A percentile compares a stretch with the other conserved stretches of the same genome.
Conservation (phyloP, 805 yeast species). For the Yarrowia sp. region DNA sequence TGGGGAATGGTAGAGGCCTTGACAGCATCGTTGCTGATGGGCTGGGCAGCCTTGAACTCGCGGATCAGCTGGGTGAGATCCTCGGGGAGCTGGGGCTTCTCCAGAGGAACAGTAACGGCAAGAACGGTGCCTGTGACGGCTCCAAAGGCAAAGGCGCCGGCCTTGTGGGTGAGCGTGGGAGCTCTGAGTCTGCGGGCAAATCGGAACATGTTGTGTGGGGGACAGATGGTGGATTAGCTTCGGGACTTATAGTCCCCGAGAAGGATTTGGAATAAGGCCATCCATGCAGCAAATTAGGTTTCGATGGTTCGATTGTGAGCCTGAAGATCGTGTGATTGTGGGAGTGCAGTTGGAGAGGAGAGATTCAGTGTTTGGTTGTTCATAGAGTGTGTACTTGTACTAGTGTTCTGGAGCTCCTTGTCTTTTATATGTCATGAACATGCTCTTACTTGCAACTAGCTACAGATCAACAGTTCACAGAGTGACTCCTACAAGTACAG, state of each 20-base stretch:
- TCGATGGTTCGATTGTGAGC: conserved; percentile 9
- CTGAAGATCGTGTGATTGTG: too few species aligned
- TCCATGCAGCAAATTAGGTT: conserved; percentile 11
- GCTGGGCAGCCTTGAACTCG: conserved; percentile 10
- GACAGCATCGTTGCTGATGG: conserved; percentile 10
- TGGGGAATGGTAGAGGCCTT: conserved; percentile 8
- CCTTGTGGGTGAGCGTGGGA: conserved; percentile 3
- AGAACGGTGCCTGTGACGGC: conserved; percentile 9
- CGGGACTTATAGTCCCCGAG: conserved; percentile 8
- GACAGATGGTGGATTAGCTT: conserved; percentile 10
- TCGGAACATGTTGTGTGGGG: conserved; percentile 18
- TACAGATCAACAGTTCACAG: too few species aligned
- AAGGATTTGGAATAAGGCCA: conserved; percentile 7
- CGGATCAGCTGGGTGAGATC: conserved; percentile 21
- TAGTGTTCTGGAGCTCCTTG: too few species aligned
- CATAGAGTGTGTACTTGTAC: too few species aligned
- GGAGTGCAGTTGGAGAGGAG: too few species aligned
- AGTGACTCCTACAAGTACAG: too few species aligned
- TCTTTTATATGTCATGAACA: too few species aligned
- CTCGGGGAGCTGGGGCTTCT: conserved; percentile 12
- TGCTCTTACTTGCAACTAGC: too few species aligned
- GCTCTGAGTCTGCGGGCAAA: conserved; percentile 4
- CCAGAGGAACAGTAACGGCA: neutral
- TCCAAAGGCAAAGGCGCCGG: conserved; percentile 15
- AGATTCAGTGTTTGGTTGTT: too few species aligned